Conservation (phyloP, 257 asterid genomes). For the Buddleja alternifolia region DNA sequence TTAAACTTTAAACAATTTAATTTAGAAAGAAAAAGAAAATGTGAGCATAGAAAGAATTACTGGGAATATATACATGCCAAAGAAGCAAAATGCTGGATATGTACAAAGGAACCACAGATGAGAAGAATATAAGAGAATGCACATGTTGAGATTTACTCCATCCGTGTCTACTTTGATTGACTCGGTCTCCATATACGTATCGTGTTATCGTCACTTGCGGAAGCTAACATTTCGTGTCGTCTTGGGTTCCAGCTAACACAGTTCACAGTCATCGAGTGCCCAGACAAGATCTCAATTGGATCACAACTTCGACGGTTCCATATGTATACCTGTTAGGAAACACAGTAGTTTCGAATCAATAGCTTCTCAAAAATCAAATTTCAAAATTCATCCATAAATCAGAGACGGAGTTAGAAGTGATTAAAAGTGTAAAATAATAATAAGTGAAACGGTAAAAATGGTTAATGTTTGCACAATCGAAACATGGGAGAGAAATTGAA, state of each 20-base stretch:
- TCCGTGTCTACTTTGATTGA: slow-evolving; percentile 32
- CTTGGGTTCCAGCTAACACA: slow-evolving; percentile 89
- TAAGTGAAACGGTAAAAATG: too few species aligned
- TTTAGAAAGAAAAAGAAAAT: not conserved
- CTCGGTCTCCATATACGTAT: slow-evolving; percentile 94
- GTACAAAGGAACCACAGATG: slow-evolving; percentile 28
- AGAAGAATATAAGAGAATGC: slow-evolving; percentile 23
- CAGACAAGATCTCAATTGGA: slow-evolving; percentile 78
- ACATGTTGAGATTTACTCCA: slow-evolving; percentile 20
- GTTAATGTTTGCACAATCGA: too few species aligned
- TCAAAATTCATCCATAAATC: not conserved
- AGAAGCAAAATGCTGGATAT: slow-evolving; percentile 25
- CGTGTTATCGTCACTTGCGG: slow-evolving; percentile 90
- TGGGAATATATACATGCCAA: slow-evolving; percentile 32
- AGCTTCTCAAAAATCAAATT: not conserved
- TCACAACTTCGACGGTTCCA: slow-evolving; percentile 64
- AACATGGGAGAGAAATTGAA: too few species aligned
- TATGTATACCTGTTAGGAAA: slow-evolving; percentile 67
- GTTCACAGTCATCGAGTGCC: slow-evolving; percentile 82
- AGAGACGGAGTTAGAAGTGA: too few species aligned
- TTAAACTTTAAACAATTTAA: too few species aligned
- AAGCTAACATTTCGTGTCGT: slow-evolving; percentile 77
- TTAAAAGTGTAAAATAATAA: too few species aligned
- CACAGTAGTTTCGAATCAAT: slow-evolving; percentile 15
- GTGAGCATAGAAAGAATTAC: not conserved